Conservation (phyloP, 2,329 filamentous ascomycete genomes). For the Trichophyton simii region DNA sequence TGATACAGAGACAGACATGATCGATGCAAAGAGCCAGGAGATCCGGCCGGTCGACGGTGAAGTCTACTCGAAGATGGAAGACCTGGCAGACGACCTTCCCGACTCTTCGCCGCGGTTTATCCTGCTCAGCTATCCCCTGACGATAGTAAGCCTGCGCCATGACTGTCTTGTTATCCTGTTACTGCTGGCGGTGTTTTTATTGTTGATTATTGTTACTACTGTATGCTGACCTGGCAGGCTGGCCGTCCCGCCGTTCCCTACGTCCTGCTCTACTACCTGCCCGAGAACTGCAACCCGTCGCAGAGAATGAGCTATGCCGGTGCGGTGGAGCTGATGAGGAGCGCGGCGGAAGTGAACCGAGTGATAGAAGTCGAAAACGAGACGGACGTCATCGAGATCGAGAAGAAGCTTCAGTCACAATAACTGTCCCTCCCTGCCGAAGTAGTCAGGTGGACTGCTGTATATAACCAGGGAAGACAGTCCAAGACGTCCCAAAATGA, state of each 20-base stretch:
- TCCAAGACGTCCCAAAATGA: too few relatives aligned
- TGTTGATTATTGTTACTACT: too few relatives aligned
- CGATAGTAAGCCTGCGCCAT: slow-evolving; percentile 46
- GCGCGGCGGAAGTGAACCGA: slow-evolving; percentile 75
- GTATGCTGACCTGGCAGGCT: slow-evolving; percentile 45
- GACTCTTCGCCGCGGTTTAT: slow-evolving; percentile 86
- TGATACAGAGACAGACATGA: slow-evolving; percentile 51
- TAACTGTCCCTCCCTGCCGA: too few relatives aligned
- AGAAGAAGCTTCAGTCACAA: slow-evolving; percentile 43
- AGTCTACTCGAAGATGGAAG: slow-evolving; percentile 68
- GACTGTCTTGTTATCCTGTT: not conserved
- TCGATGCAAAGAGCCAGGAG: slow-evolving; percentile 81
- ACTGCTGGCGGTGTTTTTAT: not conserved
- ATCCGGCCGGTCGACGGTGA: slow-evolving; percentile 72
- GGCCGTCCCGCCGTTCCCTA: slow-evolving; percentile 84
- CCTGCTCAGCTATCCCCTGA: slow-evolving; percentile 80
- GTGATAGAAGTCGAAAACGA: slow-evolving; percentile 72
- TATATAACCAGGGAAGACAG: too few relatives aligned
- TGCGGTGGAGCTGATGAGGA: slow-evolving; percentile 90
- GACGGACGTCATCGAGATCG: slow-evolving; percentile 74
- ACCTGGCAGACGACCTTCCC: slow-evolving; percentile 77
- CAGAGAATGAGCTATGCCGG: slow-evolving; percentile 89
- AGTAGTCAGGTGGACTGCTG: too few relatives aligned
- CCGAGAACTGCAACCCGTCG: slow-evolving; percentile 77
- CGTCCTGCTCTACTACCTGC: slow-evolving; percentile 87